Evolutionary conservation across 192 early-diverging fungal species (phyloP), one percentile per base, ranked within the genome.

Genomic region (Coemansia sp.): DNA sequence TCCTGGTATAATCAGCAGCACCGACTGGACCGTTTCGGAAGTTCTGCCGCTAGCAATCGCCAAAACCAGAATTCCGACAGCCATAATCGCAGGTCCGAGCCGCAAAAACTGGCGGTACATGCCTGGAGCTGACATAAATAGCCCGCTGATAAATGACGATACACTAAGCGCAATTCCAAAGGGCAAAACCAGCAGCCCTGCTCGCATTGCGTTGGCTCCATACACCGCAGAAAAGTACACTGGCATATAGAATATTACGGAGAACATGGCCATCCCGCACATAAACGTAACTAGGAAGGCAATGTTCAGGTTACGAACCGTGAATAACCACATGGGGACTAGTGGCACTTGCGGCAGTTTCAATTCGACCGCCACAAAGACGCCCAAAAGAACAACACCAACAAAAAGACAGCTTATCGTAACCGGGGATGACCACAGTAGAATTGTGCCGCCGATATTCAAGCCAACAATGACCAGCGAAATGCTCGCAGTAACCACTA

Each of bases 141-240:
- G 71, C 12, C 94, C 93, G 31, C 85, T 86, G 20, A 74, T 54
- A 61, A 95, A 86, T 37, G 86, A 79, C 42, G 87, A 76, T 12
- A 90, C 20, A 36, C 92, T 89, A 5, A 89, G 73, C 44, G 85
- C 80, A 44, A 92, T 56, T 49, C 93, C 86, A 31, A 93, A 72
- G 0, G 94, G 92, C 52, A 98, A 67, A 18, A 87, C 72, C 40
- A 89, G 79, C n/a, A 98, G 56, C n/a, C 93, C 94, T 14, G 91
- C 84, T 7, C 72, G 34, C 28, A 89, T 92, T 1, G 94, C 87
- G 36, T 85, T 76, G 40, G 83, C 81, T 26, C 89, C 88, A 59
- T 84, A 81, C 7, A 92, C 90, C 31, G 93, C 80, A 53, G 87
- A 86, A 69, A 86, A 92, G 28, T 83, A 88, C 8, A 90, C 63